Evolutionary conservation across 2,329 filamentous ascomycete species (phyloP), one percentile per base, ranked within the genome.

Genomic region (Aspergillus chevalieri): DNA sequence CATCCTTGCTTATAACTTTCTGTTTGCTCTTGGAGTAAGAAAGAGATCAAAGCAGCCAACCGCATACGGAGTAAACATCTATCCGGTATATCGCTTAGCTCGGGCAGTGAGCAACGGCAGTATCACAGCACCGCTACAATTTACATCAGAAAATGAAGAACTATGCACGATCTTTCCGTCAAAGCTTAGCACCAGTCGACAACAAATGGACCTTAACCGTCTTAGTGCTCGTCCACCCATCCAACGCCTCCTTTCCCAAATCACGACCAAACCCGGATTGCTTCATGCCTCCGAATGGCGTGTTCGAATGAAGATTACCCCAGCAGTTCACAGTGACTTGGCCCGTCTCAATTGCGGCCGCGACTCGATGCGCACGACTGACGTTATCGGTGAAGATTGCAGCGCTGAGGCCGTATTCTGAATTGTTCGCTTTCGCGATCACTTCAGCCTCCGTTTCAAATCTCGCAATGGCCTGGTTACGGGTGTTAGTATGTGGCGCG

Each of bases 391-490:
- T 64, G 47, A 61, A 64, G n/a, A 63, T 45, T 0, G 61, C 59
- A 3, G 60, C 58, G 46, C 57, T 58, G 22, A 63, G 52, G 1
- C 61, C 61, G 28, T 64, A 53, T 28, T 55, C 48, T 5, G 78
- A 80, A 43, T 79, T 73, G 51, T 84, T 84, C 1, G 81, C 80
- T 17, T 69, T 68, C 49, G 71, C 62, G 3, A 83, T 75, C 2
- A 69, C 80, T 54, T 84, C 79, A 1, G 82, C 77, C 54, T 84
- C 81, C 0, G 74, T 79, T 4, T 80, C 74, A 54, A 84, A 84
- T 49, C 74, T 74, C 54, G 80, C 78, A 43, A 84, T 68, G 0
- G 79, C 79, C n/a, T n/a, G n/a, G n/a, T n/a, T n/a, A n/a, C n/a
- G n/a, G n/a, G n/a, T n/a, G n/a, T n/a, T n/a, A n/a, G n/a, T n/a